These are phyloP conservation scores for Colletotrichum horii DNA, from an alignment of 2,329 filamentous ascomycete species.

Conservation along the genomic window DNA sequence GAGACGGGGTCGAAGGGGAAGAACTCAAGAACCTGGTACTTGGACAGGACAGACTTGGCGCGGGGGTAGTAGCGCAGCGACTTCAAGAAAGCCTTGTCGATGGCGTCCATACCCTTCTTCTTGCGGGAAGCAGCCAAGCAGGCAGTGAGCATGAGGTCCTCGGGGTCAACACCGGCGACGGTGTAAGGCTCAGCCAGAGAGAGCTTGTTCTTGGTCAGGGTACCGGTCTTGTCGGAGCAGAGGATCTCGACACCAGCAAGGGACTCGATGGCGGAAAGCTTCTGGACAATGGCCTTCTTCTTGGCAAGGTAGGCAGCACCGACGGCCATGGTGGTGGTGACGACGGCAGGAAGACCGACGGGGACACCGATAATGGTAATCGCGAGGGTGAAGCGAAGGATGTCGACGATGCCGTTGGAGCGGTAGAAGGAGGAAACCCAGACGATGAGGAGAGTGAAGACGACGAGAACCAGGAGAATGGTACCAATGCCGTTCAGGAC, in stretches of 20 bases:
- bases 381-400: slow-evolving; percentile 84
- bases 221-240: slow-evolving; percentile 94
- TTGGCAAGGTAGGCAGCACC: slow-evolving; percentile 90
- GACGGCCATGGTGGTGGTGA: slow-evolving; percentile 94
- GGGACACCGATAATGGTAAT: slow-evolving; percentile 93
- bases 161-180: slow-evolving; percentile 79
- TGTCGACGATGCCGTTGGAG: slow-evolving; percentile 78
- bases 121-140: slow-evolving; percentile 90
- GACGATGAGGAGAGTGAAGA: slow-evolving; percentile 80
- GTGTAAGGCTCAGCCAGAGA: slow-evolving; percentile 86
- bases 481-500: slow-evolving; percentile 88
- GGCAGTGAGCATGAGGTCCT: slow-evolving; percentile 91
- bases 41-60: slow-evolving; percentile 79
- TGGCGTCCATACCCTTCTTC: slow-evolving; percentile 95
- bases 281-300: slow-evolving; percentile 93
- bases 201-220: slow-evolving; percentile 92
- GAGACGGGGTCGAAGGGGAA: slow-evolving; percentile 90
- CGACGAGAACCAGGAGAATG: slow-evolving; percentile 78
- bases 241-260: slow-evolving; percentile 92
- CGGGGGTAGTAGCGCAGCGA: slow-evolving; percentile 81
- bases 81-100: slow-evolving; percentile 94
- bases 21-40: slow-evolving; percentile 87
- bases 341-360: slow-evolving; percentile 90
- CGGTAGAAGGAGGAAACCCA: slow-evolving; percentile 91
- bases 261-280: slow-evolving; percentile 90